Evolutionary conservation across 148 eudicot species (phyloP), one percentile per base, ranked within the genome.

Genomic region (Rhododendron vialii): DNA sequence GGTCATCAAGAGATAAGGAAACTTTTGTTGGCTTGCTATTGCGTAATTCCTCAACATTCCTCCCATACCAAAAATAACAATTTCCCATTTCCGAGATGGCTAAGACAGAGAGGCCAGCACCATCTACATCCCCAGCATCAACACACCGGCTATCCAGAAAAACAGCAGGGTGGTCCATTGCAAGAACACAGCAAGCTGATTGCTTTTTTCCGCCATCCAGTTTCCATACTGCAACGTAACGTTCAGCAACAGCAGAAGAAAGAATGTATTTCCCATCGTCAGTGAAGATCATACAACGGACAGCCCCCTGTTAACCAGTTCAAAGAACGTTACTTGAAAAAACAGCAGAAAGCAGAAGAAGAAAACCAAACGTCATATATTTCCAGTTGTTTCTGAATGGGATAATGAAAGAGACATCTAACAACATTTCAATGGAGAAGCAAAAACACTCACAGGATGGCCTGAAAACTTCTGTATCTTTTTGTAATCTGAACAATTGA

Each of bases 141-240:
- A 88, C 26, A 85, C 65, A 88, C 77, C 80, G 90, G 90, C 93
- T 87, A 86, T 94, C 98, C 36, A 97, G 86, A 85, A 90, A 97
- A 80, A 97, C 91, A 87, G 98, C 93, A 89, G 98, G 98, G 81
- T 97, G 95, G 78, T 97, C 99, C 99, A 97, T 94, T 45, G 98
- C 92, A 84, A 97, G 98, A 87, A 88, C 91, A 86, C 94, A 89
- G 78, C 91, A 91, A 15, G 98, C 92, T 71, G 96, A 93, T 87
- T 93, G 88, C 81, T 88, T 95, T 92, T 97, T 97, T 89, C 95
- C 90, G 45, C 96, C 94, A 89, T 93, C 98, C 85, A 92, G 84
- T 85, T 89, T 89, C 99, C 99, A 97, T 50, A 94, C 88, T 41
- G 98, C 96, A 90, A 97, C 91, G 88, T 97, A 93, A 87, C 98